These are phyloP conservation scores for Wickerhamiella alocasiicola DNA, from an alignment of 805 yeast species.

Conservation along the genomic window DNA sequence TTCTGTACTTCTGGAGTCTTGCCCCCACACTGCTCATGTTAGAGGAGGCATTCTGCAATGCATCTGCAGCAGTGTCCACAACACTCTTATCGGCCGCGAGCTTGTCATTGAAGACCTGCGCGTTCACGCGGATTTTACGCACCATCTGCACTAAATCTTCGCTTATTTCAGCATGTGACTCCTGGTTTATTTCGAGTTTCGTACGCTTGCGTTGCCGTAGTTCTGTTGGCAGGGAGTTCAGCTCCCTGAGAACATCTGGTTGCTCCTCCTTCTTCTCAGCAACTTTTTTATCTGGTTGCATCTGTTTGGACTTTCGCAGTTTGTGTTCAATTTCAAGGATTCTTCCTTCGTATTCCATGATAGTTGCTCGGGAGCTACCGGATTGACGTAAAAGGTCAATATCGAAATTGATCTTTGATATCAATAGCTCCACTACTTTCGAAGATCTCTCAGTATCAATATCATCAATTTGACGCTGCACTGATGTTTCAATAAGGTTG, in stretches of 20 bases:
- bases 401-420: neutral
- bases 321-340: constrained; percentile 9
- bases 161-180: constrained; percentile 36
- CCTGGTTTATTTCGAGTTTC: constrained; percentile 23
- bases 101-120: constrained; percentile 32
- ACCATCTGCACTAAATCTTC: constrained; percentile 40
- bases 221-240: constrained; percentile 8
- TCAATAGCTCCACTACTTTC: neutral
- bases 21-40: constrained; percentile 29
- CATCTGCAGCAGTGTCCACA: constrained; percentile 26
- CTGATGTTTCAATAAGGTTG: neutral
- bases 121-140: constrained; percentile 36
- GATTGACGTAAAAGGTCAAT: neutral
- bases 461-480: neutral
- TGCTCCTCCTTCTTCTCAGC: neutral
- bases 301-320: neutral
- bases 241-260: constrained; percentile 9
- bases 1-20: constrained; percentile 25
- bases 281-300: neutral
- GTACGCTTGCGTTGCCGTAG: constrained; percentile 10
- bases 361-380: neutral
- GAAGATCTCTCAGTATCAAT: neutral
- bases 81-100: constrained; percentile 28
- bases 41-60: constrained; percentile 27
- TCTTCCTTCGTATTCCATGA: constrained; percentile 9